A percentile compares a stretch with the other conserved stretches of the same genome.
These are phyloP conservation scores for Penicillium sp. DNA, from an alignment of 2,329 filamentous ascomycete species.

Conservation along the genomic window DNA sequence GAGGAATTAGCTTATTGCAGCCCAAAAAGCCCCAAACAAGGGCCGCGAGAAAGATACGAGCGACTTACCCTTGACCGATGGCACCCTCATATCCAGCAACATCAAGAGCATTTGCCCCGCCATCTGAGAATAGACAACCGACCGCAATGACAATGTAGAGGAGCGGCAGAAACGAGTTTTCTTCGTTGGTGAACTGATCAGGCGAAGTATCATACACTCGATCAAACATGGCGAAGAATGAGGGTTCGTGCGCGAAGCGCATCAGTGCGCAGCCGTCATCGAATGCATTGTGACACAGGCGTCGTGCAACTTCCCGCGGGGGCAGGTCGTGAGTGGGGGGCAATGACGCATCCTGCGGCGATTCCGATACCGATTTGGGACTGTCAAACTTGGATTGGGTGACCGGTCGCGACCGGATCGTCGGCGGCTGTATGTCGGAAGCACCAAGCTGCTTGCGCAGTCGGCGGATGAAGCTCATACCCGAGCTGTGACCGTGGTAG, in stretches of 20 bases:
- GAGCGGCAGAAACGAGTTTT: slow-evolving; percentile 59
- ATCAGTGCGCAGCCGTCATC: slow-evolving; percentile 55
- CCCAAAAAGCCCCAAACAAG: too few relatives aligned
- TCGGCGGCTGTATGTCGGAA: too few relatives aligned
- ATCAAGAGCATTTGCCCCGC: slow-evolving; percentile 41
- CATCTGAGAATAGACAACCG: slow-evolving; percentile 62
- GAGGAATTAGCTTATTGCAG: too few relatives aligned
- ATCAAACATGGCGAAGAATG: slow-evolving; percentile 69
- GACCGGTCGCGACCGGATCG: too few relatives aligned
- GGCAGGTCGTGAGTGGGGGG: slow-evolving; percentile 60
- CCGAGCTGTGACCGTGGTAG: slow-evolving; percentile 88
- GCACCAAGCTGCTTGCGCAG: slow-evolving; percentile 79
- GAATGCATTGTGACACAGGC: slow-evolving; percentile 52
- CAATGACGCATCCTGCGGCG: slow-evolving; percentile 51
- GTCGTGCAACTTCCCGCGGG: slow-evolving; percentile 48
- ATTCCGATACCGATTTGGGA: slow-evolving; percentile 55
- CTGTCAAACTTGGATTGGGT: too few relatives aligned
- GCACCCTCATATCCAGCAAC: slow-evolving; percentile 42
- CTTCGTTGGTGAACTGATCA: slow-evolving; percentile 54
- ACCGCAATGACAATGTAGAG: slow-evolving; percentile 63
- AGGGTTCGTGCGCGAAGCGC: slow-evolving; percentile 70
- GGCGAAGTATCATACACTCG: slow-evolving; percentile 63
- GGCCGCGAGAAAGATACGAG: too few relatives aligned
- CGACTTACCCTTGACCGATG: slow-evolving; percentile 49
- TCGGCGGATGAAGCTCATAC: slow-evolving; percentile 73